phyloP scores from a whole-genome alignment of 2,329 filamentous ascomycete species.

The Helotiales sp. region DNA sequence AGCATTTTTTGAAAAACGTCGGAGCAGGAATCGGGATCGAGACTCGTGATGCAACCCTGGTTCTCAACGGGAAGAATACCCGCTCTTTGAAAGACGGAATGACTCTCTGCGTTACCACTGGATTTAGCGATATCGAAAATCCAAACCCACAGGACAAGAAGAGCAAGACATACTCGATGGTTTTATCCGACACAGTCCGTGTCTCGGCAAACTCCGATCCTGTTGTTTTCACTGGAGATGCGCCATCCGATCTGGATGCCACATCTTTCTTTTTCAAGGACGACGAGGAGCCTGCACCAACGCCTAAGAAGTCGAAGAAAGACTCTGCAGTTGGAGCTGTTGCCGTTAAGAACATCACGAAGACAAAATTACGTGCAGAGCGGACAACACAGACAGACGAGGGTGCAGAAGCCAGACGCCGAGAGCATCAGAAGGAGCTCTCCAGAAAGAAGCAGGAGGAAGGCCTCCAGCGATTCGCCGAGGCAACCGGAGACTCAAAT shows the following conservation, averaged over 20 bases:
- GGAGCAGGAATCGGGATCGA: conserved; percentile 94
- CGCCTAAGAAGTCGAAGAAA: conserved; percentile 90
- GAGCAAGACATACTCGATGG: conserved; percentile 85
- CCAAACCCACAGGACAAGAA: conserved; percentile 86
- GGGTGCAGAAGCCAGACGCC: conserved; percentile 83
- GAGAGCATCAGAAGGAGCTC: conserved; percentile 90
- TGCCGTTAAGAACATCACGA: conserved; percentile 93
- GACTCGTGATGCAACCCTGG: conserved; percentile 79
- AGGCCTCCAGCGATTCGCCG: conserved; percentile 82
- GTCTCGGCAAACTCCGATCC: conserved; percentile 74
- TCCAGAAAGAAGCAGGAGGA: conserved; percentile 88
- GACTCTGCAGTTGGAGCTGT: conserved; percentile 83
- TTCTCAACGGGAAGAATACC: conserved; percentile 85
- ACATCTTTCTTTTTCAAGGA: conserved; percentile 99
- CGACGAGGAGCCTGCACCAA: conserved; percentile 83
- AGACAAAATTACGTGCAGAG: conserved; percentile 89
- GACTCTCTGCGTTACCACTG: conserved; percentile 90
- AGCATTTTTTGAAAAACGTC: conserved; percentile 91
- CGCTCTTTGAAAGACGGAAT: conserved; percentile 91
- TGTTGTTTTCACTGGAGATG: conserved; percentile 91
- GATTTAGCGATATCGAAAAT: conserved; percentile 88
- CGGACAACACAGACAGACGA: conserved; percentile 87
- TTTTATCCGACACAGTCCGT: conserved; percentile 91
- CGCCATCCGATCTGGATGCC: conserved; percentile 87
- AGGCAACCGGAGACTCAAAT: conserved; percentile 82